Base-by-base conservation (phyloP, 2,329 filamentous ascomycete species). In the Helotiales sp. region DNA sequence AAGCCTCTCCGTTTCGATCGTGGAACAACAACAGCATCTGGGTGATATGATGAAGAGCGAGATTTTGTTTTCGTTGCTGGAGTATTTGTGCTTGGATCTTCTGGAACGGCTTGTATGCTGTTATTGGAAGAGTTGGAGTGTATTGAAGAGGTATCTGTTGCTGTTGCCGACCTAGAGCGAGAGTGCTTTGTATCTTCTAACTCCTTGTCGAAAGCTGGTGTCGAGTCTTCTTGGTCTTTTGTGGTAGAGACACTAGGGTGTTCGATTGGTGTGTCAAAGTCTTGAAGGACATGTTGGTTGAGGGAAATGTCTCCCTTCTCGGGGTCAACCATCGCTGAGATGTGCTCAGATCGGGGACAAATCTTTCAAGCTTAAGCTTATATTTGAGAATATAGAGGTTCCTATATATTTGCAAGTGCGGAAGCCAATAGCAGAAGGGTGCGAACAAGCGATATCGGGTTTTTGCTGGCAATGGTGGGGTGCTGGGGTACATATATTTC, bases 1-100 rank as follows among this genome's bases (percentile, higher is more conserved):
- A 96, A 76, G 0, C 93, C 93, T 67, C 91, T 80, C 49, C 91
- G 82, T 60, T 83, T 72, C 1, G 72, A 68, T 30, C 77, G 73
- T 27, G 81, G 76, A 13, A 84, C 70, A 44, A 81, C 63, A 31
- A 67, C 71, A 70, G 6, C 78, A 77, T 33, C 72, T 71, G 7
- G 69, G 64, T 6, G 75, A 78, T 0, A 77, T 76, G 13, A 72
- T 67, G 29, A 71, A 73, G 12, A 76, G 75, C 13, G 65, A 69
- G 36, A 64, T 52, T 10, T 52, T 49, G 44, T 29, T 36, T 49
- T 25, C 44, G 17, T 10, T 17, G 33, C 8, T 48, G 52, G 33
- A 22, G 13, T n/a, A 36, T 38, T 22, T 30, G 19, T 17, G 38
- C n/a, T 51, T 22, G 22, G 34, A 12, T 34, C 33, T 30, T 58